Conservation (phyloP, 139 green algal species). For the Micractinium sp. region DNA sequence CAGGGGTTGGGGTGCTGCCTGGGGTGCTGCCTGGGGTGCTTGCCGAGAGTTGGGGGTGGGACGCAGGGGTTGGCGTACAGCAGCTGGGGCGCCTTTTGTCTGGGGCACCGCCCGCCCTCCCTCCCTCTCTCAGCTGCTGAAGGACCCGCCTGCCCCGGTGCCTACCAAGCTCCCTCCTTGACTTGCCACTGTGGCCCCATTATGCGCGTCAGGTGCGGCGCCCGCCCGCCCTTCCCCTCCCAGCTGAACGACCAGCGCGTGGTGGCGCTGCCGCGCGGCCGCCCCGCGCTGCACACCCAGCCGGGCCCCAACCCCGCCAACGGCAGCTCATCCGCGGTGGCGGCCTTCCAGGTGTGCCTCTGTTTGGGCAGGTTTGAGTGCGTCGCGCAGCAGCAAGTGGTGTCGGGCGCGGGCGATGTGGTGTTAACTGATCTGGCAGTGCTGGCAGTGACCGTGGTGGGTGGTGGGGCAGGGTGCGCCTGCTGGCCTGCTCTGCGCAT, state of each 20-base stretch:
- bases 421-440: no score
- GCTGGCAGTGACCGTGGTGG: no score
- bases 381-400: no score
- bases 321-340: constrained; percentile 78
- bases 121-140: no score
- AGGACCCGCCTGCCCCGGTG: not conserved
- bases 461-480: no score
- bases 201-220: not conserved
- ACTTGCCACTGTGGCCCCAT: not conserved
- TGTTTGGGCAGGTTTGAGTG: no score
- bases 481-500: no score
- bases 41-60: not conserved
- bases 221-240: constrained; percentile 42
- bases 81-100: no score
- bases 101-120: not conserved
- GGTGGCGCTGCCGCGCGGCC: constrained; percentile 52
- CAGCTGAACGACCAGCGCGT: constrained; percentile 59
- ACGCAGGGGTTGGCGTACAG: not conserved
- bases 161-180: not conserved
- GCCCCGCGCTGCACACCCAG: constrained; percentile 39
- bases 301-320: constrained; percentile 72
- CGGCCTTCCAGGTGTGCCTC: constrained; percentile 78
- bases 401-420: no score
- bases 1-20: no score
- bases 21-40: no score